These are phyloP conservation scores for Oryza brachyantha DNA, from an alignment of 176 grass and related monocot genomes.

Conservation along the genomic window DNA sequence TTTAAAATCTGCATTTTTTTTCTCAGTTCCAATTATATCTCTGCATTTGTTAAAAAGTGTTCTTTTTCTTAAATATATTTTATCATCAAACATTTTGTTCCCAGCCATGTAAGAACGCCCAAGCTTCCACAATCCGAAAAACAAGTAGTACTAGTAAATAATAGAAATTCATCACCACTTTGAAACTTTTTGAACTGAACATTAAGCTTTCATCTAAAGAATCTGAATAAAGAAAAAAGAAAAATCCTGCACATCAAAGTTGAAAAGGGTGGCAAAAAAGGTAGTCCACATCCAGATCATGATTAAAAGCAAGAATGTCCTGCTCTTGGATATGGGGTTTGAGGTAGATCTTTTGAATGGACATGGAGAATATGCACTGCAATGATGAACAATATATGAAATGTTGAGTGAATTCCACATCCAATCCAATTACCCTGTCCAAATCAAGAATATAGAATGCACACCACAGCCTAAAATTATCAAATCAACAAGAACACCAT, in stretches of 20 bases:
- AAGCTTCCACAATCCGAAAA: not conserved
- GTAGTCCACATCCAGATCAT: not conserved
- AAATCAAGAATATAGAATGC: not conserved
- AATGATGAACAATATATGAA: not conserved
- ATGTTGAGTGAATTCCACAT: not conserved
- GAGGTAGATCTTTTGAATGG: not conserved
- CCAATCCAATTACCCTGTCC: not conserved
- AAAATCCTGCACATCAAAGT: not conserved
- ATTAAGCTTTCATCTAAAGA: not conserved
- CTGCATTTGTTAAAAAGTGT: not conserved
- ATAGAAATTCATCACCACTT: not conserved
- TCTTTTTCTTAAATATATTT: not conserved
- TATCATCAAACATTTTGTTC: not conserved
- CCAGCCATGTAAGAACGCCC: not conserved
- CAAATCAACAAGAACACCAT: not conserved
- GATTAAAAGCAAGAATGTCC: not conserved
- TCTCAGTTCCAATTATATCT: not conserved
- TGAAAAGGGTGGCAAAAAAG: not conserved
- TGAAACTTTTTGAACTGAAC: not conserved
- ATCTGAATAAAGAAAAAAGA: not conserved
- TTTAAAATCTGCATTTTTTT: not conserved
- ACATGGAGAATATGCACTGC: not conserved
- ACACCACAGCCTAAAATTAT: not conserved
- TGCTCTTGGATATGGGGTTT: not conserved
- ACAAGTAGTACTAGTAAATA: no score